phyloP scores from a whole-genome alignment of 208 protist genomes.

The Crithidia brevicula region DNA sequence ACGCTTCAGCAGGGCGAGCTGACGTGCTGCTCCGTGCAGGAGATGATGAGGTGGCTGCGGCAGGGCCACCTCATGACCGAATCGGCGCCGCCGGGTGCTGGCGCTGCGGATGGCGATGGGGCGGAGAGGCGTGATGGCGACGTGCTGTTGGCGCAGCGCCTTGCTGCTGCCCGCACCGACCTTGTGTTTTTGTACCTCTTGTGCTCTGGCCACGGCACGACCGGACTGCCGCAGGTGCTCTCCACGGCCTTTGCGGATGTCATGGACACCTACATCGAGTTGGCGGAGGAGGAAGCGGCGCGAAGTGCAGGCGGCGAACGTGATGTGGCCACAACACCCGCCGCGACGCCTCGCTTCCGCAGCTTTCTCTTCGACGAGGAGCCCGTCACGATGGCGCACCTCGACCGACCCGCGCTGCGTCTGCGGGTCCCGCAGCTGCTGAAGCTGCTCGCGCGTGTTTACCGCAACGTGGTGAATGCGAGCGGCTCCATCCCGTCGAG shows the following conservation, averaged over 20 bases:
- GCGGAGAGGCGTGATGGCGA: too few relatives aligned
- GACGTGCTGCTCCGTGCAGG: slow-evolving; percentile 59
- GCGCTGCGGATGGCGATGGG: too few relatives aligned
- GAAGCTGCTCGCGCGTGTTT: slow-evolving; percentile 43
- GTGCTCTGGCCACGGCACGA: slow-evolving; percentile 50
- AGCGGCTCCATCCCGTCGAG: slow-evolving; percentile 14
- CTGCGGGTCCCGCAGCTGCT: slow-evolving; percentile 40
- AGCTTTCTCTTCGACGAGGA: slow-evolving; percentile 42
- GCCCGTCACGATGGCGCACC: slow-evolving; percentile 13
- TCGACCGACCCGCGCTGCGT: slow-evolving; percentile 35
- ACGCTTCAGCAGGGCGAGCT: slow-evolving; percentile 64
- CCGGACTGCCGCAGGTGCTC: slow-evolving; percentile 43
- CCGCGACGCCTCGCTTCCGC: slow-evolving; percentile 1
- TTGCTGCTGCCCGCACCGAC: slow-evolving; percentile 63
- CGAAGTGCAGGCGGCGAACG: too few relatives aligned
- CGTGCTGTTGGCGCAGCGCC: slow-evolving; percentile 20
- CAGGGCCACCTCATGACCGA: slow-evolving; percentile 49
- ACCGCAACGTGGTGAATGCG: background rate
- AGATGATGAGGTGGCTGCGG: slow-evolving; percentile 70
- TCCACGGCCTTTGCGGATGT: slow-evolving; percentile 55
- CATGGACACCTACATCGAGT: slow-evolving; percentile 58
- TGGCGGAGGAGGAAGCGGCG: slow-evolving; percentile 26
- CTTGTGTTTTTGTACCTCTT: slow-evolving; percentile 70
- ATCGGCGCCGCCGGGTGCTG: background rate
- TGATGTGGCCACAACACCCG: too few relatives aligned